These are phyloP conservation scores for Penicillium fimorum DNA, from an alignment of 495 filamentous ascomycete species.

Conservation along the genomic window DNA sequence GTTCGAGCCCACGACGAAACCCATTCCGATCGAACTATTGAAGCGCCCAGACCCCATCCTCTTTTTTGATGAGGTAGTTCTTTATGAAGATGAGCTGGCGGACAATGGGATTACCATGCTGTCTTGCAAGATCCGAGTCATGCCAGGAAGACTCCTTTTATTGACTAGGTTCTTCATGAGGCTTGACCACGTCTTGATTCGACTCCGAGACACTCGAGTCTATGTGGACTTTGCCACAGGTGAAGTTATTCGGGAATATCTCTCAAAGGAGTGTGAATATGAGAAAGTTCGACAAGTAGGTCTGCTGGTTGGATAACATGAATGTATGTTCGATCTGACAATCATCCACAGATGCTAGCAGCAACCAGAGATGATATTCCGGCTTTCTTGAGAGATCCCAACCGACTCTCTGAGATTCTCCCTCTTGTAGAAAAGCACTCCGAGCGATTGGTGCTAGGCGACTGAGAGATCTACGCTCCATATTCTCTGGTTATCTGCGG, in stretches of 20 bases:
- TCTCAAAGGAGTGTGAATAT: conserved; percentile 76
- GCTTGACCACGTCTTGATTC: conserved; percentile 81
- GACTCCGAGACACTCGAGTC: conserved; percentile 84
- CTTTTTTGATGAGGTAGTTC: conserved; percentile 89
- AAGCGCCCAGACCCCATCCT: conserved; percentile 86
- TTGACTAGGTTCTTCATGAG: conserved; percentile 90
- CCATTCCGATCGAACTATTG: conserved; percentile 81
- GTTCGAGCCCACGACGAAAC: conserved; percentile 52
- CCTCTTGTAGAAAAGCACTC: conserved; percentile 62
- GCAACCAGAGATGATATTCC: conserved; percentile 72
- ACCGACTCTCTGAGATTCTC: conserved; percentile 69
- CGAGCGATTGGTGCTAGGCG: conserved; percentile 40
- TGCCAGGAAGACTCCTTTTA: conserved; percentile 81
- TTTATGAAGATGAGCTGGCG: conserved; percentile 96
- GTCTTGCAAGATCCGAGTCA: conserved; percentile 86
- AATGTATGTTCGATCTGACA: conserved; percentile 14
- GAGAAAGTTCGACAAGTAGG: conserved; percentile 71
- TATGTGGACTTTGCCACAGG: conserved; percentile 85
- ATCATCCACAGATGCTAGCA: conserved; percentile 58
- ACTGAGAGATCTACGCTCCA: conserved; percentile 6
- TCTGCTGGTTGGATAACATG: not conserved
- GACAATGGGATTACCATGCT: conserved; percentile 92
- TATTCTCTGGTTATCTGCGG: not conserved
- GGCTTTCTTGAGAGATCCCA: conserved; percentile 78
- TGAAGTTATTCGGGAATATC: conserved; percentile 86